phyloP scores from a whole-genome alignment of 2,329 filamentous ascomycete species.

The Meredithiella fracta region DNA sequence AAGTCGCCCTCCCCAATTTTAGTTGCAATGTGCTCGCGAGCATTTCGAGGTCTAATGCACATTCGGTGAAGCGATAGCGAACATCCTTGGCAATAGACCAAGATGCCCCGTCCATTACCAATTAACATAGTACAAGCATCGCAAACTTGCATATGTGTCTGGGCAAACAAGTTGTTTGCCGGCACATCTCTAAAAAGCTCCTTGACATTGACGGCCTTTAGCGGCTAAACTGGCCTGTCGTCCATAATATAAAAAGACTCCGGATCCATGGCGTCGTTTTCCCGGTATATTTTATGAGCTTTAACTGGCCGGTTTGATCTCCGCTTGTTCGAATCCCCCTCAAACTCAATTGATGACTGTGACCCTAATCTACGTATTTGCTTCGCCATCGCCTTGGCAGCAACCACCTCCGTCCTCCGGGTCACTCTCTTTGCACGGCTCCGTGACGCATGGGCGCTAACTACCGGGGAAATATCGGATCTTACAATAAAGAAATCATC shows the following conservation, averaged over 20 bases:
- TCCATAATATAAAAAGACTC: slow-evolving; percentile 37
- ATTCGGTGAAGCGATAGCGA: slow-evolving; percentile 65
- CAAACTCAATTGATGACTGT: slow-evolving; percentile 28
- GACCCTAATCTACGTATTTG: neutral
- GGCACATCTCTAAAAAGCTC: slow-evolving; percentile 56
- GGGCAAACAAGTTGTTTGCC: slow-evolving; percentile 38
- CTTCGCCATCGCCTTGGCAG: no score
- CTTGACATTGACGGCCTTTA: slow-evolving; percentile 47
- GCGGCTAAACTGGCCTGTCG: slow-evolving; percentile 25
- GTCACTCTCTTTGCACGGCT: neutral
- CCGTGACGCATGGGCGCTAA: neutral
- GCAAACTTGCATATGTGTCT: slow-evolving; percentile 54
- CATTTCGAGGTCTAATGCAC: slow-evolving; percentile 59
- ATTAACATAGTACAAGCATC: slow-evolving; percentile 49
- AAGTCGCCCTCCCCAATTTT: slow-evolving; percentile 65
- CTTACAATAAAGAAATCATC: slow-evolving; percentile 23
- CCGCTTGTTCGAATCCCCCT: neutral
- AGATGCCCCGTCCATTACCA: slow-evolving; percentile 42
- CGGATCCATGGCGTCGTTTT: slow-evolving; percentile 40
- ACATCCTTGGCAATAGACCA: slow-evolving; percentile 87
- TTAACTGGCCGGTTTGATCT: slow-evolving; percentile 20
- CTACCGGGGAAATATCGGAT: slow-evolving; percentile 21
- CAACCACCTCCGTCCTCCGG: neutral
- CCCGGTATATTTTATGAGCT: slow-evolving; percentile 26
- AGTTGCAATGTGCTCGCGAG: slow-evolving; percentile 74